phyloP scores from a whole-genome alignment of 257 asterid genomes.

The Knoxia roxburghii region DNA sequence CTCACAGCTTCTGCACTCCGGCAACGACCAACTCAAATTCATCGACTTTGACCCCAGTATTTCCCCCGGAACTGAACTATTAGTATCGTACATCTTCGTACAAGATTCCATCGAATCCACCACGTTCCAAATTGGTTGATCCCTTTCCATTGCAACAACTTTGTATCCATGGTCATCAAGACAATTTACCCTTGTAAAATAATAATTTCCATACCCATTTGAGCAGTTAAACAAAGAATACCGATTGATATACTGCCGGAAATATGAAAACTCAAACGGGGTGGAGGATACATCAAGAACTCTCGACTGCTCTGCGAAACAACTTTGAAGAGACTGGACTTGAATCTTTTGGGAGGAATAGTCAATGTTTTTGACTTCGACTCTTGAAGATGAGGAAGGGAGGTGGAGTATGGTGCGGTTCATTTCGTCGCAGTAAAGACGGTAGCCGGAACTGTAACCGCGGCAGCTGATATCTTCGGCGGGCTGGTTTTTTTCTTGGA shows the following conservation, averaged over 20 bases:
- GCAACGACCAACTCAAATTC: constrained; percentile 1
- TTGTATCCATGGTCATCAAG: constrained; percentile 6
- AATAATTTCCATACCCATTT: neutral
- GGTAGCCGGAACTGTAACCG: constrained; percentile 7
- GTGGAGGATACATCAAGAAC: neutral
- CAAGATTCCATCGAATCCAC: neutral
- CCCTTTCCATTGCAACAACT: neutral
- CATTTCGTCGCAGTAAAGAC: constrained; percentile 4
- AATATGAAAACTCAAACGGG: neutral
- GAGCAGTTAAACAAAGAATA: constrained; percentile 13
- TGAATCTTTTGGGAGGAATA: constrained; percentile 3
- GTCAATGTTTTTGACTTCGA: neutral
- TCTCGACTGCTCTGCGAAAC: neutral
- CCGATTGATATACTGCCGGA: too few species aligned
- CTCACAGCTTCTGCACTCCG: constrained; percentile 2
- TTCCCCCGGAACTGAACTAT: neutral
- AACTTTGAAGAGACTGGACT: neutral
- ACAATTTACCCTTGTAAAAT: neutral
- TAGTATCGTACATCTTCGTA: constrained; percentile 16
- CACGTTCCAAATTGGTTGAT: rapidly evolving
- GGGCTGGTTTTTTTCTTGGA: constrained; percentile 1
- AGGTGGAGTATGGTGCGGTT: constrained; percentile 8
- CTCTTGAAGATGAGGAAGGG: neutral
- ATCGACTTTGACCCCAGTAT: neutral
- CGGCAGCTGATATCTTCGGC: too few species aligned